Base-by-base conservation (phyloP, 2,329 filamentous ascomycete genomes). In the Plectosphaerella sp. region DNA sequence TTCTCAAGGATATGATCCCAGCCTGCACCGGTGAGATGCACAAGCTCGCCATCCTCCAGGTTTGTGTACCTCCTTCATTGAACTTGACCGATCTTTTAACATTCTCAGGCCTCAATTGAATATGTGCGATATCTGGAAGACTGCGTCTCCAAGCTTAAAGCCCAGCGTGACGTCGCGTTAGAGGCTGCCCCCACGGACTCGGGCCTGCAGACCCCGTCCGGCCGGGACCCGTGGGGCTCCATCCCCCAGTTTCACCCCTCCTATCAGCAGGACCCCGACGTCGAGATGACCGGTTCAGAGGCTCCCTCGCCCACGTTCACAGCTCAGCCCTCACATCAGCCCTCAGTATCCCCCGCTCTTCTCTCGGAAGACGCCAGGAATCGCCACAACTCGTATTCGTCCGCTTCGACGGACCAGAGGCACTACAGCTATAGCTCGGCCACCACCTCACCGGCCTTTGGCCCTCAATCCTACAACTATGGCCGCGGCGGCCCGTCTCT, bases 1-100 rank as follows among this genome's bases (percentile, higher is more conserved):
- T 95, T 15, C 73, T 97, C 58, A 97, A 97, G 72, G 83, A 87
- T 62, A 91, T 99, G 89, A 95, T 97, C 52, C 94, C 94, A 1
- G 93, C 94, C 2, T 97, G 94, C 68, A 84, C 82, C n/a, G 92
- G 91, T 7, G 93, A 97, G 64, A 97, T 97, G 94, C 94, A 97
- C 70, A 99, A 99, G 72, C 75, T 97, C 52, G 91, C 92, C 15
- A 97, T 97, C 60, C 73, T 97, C 48, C 91, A 97, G 83, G 92
- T 95, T 68, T 58, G 79, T 68, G 14, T 12, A 14, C n/a, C 4
- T 18, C 36, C 15, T 25, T 22, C n/a, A 12, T 25, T 25, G 35
- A 24, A 8, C 9, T 15, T 18, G 33, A 14, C 15, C 43, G 22
- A 41, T 14, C 39, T 8, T 36, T 15, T 37, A 22, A 22, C 36